These are phyloP conservation scores for Neocallimastix lanati DNA, from an alignment of 192 early-diverging fungal species.

Conservation along the genomic window DNA sequence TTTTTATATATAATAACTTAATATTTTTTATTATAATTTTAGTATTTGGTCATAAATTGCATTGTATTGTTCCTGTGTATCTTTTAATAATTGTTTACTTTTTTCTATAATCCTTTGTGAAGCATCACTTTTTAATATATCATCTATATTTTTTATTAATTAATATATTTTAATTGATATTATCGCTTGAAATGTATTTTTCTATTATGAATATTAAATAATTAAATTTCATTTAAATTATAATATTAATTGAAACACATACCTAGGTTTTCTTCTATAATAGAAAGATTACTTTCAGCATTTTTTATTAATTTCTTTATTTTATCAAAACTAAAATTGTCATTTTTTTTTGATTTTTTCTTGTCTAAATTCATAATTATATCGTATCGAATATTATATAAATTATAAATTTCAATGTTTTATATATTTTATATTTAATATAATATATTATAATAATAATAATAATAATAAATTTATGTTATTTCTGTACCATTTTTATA, in stretches of 20 bases:
- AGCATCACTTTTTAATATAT: neutral
- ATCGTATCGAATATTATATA: too few relatives aligned
- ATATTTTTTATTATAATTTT: neutral
- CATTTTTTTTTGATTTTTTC: neutral
- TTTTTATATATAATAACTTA: too few relatives aligned
- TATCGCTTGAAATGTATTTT: too few relatives aligned
- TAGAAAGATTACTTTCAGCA: neutral
- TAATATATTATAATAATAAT: neutral
- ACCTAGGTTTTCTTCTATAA: neutral
- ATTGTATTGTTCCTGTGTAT: neutral
- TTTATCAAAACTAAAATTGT: neutral
- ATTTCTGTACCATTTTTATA: neutral
- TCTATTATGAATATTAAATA: too few relatives aligned
- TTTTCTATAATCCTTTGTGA: neutral
- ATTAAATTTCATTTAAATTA: too few relatives aligned
- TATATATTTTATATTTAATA: neutral
- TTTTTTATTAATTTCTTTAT: neutral
- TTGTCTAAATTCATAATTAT: too few relatives aligned
- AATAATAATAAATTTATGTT: neutral
- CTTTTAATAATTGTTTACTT: neutral
- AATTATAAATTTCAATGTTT: too few relatives aligned
- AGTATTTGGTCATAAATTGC: neutral
- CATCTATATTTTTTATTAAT: neutral
- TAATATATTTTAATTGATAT: too few relatives aligned
- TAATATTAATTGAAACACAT: too few relatives aligned